Evolutionary conservation across 140 eudicot genomes (phyloP), one percentile per base, ranked within the genome.

Genomic region (Anethum foeniculum): DNA sequence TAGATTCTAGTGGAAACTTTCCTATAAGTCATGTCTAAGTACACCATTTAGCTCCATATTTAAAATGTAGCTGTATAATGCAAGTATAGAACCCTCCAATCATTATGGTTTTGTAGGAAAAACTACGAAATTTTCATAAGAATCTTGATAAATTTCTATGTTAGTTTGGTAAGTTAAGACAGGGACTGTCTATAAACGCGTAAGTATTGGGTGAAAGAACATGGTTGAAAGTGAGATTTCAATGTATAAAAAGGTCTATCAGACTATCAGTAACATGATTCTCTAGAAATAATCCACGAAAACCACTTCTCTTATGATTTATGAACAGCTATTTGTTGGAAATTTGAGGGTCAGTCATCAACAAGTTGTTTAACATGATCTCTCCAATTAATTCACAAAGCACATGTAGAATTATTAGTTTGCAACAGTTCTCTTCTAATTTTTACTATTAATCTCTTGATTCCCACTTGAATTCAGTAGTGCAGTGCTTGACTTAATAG

Each of bases 161-260:
- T 41, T 72, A 68, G 74, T 72, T 72, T 72, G 51, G 51, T 38
- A 30, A 39, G 25, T 72, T 10, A 72, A 39, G 77, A 72, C 0
- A 39, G 49, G 51, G 77, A 39, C 76, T 32, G 48, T 71, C 47
- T 19, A 36, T 41, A 72, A 72, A 72, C 77, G 77, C 77, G 77
- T 72, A 36, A 71, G 27, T 72, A 72, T 21, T 23, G 74, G 49
- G 49, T 4, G 15, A 72, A 18, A 21, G 77, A 72, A 72, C 30
- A 36, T 71, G 46, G 0, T 5, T 32, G 76, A 38, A 16, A 71
- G 47, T 10, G 77, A 39, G 47, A 72, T 39, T 18, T 41, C 52
- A 38, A 19, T 71, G 76, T 36, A 38, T 38, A 34, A 36, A 71
- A 32, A 68, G 36, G 75, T 36, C 4, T 2, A 36, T 7, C 0